These are phyloP conservation scores for Coprinopsis cinerea DNA, from an alignment of 768 basidiomycete genomes.

Conservation along the genomic window DNA sequence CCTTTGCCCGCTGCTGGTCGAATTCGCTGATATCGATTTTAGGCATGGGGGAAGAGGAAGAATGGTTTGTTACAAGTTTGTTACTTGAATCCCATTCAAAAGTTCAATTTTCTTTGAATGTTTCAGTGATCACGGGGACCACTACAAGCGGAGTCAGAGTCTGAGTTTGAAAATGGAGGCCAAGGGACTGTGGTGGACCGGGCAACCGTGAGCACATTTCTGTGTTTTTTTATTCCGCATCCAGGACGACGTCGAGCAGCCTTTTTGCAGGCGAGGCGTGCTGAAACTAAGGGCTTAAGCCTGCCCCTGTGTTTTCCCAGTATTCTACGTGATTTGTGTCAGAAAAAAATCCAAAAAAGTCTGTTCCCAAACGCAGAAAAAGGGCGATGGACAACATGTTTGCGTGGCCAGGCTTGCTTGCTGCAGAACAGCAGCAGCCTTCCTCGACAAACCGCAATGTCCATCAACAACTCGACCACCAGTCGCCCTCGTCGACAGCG, in stretches of 20 bases:
- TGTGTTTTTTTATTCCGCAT: background rate
- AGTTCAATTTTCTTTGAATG: slow-evolving; percentile 30
- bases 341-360: background rate
- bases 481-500: slow-evolving; percentile 9
- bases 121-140: slow-evolving; percentile 35
- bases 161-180: slow-evolving; percentile 19
- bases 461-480: slow-evolving; percentile 35
- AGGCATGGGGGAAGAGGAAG: slow-evolving; percentile 17
- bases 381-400: background rate
- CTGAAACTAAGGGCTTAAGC: background rate
- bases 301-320: background rate
- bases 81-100: slow-evolving; percentile 18
- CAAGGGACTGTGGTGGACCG: background rate
- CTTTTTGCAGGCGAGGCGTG: background rate
- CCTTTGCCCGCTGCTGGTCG: slow-evolving; percentile 30
- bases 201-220: background rate
- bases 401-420: background rate
- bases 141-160: slow-evolving; percentile 25
- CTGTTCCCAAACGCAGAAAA: background rate
- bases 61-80: slow-evolving; percentile 10
- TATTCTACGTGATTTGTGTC: background rate
- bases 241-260: slow-evolving; percentile 1
- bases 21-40: slow-evolving; percentile 25
- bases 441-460: slow-evolving; percentile 16
- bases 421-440: background rate